A percentile compares a stretch with the other conserved stretches of the same genome.
phyloP scores from a whole-genome alignment of 257 asterid genomes.

The Eustoma russellianum region DNA sequence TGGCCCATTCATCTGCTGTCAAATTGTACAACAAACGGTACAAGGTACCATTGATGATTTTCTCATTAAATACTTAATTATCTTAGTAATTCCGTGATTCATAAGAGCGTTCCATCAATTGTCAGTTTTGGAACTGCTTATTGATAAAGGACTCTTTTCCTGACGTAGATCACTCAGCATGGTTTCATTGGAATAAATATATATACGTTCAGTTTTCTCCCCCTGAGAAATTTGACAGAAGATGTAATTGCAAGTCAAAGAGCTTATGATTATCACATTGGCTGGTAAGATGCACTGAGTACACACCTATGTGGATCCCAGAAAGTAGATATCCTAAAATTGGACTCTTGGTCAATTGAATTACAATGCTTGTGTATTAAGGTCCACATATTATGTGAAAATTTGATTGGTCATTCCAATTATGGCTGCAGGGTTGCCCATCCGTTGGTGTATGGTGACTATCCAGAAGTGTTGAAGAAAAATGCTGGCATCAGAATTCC shows the following conservation, averaged over 20 bases:
- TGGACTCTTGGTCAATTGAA: not conserved
- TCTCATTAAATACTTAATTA: not conserved
- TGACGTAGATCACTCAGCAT: not conserved
- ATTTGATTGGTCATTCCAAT: not conserved
- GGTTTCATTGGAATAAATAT: conserved; percentile 1
- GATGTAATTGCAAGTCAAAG: conserved; percentile 1
- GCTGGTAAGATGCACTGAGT: not conserved
- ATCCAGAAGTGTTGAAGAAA: not conserved
- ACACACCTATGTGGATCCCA: too few species aligned
- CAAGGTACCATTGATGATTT: not conserved
- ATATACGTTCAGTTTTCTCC: not conserved
- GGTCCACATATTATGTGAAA: not conserved
- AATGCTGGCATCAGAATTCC: conserved; percentile 3
- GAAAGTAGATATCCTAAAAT: too few species aligned
- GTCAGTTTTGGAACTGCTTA: too few species aligned
- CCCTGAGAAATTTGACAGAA: not conserved
- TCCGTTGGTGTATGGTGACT: conserved; percentile 6
- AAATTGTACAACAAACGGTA: conserved; percentile 30
- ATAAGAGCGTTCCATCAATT: not conserved
- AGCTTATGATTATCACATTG: not conserved
- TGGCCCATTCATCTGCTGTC: conserved; percentile 39
- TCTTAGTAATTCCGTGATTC: not conserved
- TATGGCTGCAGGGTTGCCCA: not conserved
- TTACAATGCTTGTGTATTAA: not conserved
- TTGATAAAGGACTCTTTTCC: not conserved